A percentile compares a stretch with the other conserved stretches of the same genome.
Conservation (phyloP, 768 basidiomycete genomes). For the Pleurotus djamor region DNA sequence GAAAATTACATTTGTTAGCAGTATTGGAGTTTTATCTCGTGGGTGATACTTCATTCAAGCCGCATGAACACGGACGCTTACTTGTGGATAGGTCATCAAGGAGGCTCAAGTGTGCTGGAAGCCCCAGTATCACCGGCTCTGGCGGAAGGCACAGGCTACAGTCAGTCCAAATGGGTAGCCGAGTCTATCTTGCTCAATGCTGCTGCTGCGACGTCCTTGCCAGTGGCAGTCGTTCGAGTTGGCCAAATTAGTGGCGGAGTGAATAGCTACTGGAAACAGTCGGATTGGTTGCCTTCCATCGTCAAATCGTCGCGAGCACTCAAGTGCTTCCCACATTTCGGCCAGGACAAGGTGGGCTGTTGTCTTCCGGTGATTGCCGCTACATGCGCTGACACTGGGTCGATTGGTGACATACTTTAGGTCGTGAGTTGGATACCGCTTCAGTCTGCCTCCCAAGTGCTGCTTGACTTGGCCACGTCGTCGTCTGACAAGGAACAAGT, state of each 20-base stretch:
- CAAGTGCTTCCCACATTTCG: conserved; percentile 23
- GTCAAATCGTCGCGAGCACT: conserved; percentile 28
- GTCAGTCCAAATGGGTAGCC: conserved; percentile 40
- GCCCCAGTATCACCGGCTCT: background rate
- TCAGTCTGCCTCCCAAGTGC: conserved; percentile 15
- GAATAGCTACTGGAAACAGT: conserved; percentile 32
- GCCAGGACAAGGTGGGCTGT: conserved; percentile 17
- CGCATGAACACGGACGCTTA: conserved; percentile 11
- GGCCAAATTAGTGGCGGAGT: conserved; percentile 33
- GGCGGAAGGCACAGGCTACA: conserved; percentile 24
- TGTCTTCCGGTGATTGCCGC: background rate
- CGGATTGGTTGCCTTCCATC: conserved; percentile 33
- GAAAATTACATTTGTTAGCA: conserved; percentile 37
- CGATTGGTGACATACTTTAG: background rate
- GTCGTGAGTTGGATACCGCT: conserved; percentile 20
- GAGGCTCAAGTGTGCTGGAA: background rate
- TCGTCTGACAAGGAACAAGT: conserved; percentile 10
- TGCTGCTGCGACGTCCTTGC: conserved; percentile 13
- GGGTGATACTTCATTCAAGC: conserved; percentile 5
- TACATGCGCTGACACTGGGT: no score
- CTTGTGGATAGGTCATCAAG: background rate
- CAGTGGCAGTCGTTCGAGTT: conserved; percentile 25
- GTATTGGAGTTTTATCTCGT: conserved; percentile 25
- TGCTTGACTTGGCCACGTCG: conserved; percentile 13
- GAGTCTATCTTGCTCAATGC: conserved; percentile 28